Conservation (phyloP, 2,329 filamentous ascomycete genomes). For the Alternaria rosae region DNA sequence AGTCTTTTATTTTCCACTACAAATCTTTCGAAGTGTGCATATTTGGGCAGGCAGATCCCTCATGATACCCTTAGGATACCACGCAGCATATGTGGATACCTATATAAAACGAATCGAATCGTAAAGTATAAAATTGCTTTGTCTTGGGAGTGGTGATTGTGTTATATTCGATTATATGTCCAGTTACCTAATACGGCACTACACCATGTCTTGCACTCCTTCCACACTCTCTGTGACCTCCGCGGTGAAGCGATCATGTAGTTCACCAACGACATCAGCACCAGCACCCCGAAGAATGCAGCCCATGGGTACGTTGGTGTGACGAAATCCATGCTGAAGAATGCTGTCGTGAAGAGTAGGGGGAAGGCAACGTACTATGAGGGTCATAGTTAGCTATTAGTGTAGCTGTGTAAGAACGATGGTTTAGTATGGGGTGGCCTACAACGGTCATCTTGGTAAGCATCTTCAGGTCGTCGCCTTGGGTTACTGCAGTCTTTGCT, state of each 20-base stretch:
- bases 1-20: constrained; percentile 5
- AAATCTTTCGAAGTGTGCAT: constrained; percentile 26
- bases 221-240: background rate
- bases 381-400: background rate
- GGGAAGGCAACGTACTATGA: background rate
- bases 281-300: background rate
- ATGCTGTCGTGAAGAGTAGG: background rate
- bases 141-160: background rate
- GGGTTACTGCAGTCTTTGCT: background rate
- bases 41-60: constrained; percentile 25
- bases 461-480: background rate
- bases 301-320: background rate
- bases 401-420: background rate
- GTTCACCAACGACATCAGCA: background rate
- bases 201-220: background rate
- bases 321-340: background rate
- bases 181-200: background rate
- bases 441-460: background rate
- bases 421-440: background rate
- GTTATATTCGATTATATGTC: background rate
- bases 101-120: constrained; percentile 31
- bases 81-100: constrained; percentile 17
- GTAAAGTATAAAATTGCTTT: constrained; percentile 15
- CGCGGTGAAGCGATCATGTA: background rate
- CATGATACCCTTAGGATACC: constrained; percentile 34